phyloP scores from a whole-genome alignment of 139 green algal genomes.

The Nannochloris sp. region DNA sequence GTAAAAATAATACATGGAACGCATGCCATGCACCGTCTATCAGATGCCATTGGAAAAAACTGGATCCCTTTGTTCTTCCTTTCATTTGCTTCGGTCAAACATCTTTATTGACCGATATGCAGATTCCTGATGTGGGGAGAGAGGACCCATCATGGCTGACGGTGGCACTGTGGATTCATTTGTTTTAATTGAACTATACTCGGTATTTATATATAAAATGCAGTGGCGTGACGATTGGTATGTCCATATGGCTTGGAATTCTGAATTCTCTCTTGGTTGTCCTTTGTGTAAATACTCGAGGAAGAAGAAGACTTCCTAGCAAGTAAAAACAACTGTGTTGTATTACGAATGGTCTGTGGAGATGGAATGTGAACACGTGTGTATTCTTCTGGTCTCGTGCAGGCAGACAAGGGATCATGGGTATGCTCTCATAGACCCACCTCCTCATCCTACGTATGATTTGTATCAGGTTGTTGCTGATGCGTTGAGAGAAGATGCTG shows the following conservation, averaged over 20 bases:
- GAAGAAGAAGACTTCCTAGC: no score
- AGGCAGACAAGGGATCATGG: background rate
- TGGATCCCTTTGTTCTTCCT: background rate
- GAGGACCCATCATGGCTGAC: no score
- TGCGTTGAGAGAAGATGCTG: conserved; percentile 81
- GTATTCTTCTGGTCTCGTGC: background rate
- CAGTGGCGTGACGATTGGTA: background rate
- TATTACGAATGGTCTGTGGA: no score
- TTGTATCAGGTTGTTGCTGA: conserved; percentile 45
- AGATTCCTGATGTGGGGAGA: no score
- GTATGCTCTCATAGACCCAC: conserved; percentile 42
- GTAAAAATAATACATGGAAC: background rate
- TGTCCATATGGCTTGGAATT: background rate
- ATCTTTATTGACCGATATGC: no score
- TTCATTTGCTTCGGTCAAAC: background rate
- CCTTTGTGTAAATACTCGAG: no score
- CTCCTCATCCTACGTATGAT: conserved; percentile 72
- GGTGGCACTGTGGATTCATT: no score
- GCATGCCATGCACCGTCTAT: background rate
- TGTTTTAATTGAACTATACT: no score
- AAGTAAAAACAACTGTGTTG: no score
- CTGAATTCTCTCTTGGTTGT: no score
- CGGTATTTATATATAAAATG: background rate
- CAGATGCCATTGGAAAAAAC: no score
- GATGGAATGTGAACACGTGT: background rate